Percentiles rank a stretch among this genome's conserved stretches.
phyloP scores from a whole-genome alignment of 176 grass and related monocot genomes.

The Aegilops sharonensis region DNA sequence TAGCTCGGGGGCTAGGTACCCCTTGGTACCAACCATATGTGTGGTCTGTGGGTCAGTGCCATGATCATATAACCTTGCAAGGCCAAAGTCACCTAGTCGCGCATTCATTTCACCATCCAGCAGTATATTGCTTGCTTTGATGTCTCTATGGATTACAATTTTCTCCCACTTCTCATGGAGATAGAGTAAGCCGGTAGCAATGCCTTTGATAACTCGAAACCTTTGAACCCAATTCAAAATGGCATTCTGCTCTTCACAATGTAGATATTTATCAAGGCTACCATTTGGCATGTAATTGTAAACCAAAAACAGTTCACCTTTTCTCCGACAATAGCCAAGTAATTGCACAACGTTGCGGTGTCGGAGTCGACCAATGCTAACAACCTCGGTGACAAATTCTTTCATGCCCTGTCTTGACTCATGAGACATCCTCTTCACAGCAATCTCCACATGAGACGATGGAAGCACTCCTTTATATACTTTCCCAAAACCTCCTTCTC shows the following conservation, averaged over 20 bases:
- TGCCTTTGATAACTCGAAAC: neutral
- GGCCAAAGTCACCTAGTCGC: neutral
- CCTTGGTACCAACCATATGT: neutral
- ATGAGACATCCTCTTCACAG: neutral
- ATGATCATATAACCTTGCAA: neutral
- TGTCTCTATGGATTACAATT: neutral
- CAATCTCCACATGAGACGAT: neutral
- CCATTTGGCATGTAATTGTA: neutral
- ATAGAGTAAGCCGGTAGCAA: neutral
- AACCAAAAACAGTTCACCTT: neutral
- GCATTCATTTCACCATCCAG: neutral
- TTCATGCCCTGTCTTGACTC: neutral
- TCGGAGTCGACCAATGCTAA: neutral
- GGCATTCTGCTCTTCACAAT: neutral
- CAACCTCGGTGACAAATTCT: neutral
- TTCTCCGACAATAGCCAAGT: neutral
- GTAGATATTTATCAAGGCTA: neutral
- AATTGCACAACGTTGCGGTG: neutral
- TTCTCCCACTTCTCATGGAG: conserved; percentile 1
- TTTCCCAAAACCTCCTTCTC: neutral
- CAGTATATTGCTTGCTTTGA: neutral
- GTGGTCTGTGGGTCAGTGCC: neutral
- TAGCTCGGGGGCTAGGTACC: neutral
- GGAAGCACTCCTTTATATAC: neutral
- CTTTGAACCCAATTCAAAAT: neutral